These are phyloP conservation scores for Arbutus unedo DNA, from an alignment of 148 eudicot species.

Conservation along the genomic window DNA sequence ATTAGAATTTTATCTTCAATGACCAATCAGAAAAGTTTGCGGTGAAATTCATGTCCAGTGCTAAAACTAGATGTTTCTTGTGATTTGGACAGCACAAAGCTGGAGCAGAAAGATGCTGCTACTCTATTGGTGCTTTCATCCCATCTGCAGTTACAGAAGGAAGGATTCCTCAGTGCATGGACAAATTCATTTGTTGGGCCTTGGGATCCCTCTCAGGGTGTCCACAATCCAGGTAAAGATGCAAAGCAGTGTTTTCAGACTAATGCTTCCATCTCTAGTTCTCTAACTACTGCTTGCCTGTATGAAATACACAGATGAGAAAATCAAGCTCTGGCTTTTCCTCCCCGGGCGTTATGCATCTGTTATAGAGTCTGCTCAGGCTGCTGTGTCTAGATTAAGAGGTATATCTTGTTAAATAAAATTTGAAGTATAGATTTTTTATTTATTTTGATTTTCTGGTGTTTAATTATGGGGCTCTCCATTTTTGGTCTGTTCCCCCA, in stretches of 20 bases:
- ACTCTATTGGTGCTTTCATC: slow-evolving; percentile 62
- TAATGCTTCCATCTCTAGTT: slow-evolving; percentile 1
- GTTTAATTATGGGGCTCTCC: background rate
- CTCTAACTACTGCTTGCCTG: slow-evolving; percentile 15
- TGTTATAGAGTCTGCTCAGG: slow-evolving; percentile 61
- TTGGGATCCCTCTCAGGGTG: slow-evolving; percentile 98
- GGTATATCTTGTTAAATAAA: slow-evolving; percentile 32
- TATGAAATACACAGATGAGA: slow-evolving; percentile 57
- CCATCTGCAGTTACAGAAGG: slow-evolving; percentile 83
- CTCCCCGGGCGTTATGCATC: slow-evolving; percentile 75
- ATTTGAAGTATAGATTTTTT: background rate
- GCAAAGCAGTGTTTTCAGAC: background rate
- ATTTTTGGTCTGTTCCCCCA: background rate
- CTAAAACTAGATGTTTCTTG: slow-evolving; percentile 19
- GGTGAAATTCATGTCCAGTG: slow-evolving; percentile 5
- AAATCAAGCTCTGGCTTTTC: slow-evolving; percentile 96
- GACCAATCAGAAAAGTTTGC: background rate
- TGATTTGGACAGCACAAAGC: slow-evolving; percentile 37
- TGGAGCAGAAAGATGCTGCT: slow-evolving; percentile 65
- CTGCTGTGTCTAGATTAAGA: slow-evolving; percentile 69
- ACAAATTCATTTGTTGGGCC: slow-evolving; percentile 95
- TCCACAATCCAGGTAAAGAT: slow-evolving; percentile 81
- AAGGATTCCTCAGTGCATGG: slow-evolving; percentile 89
- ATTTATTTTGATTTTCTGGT: background rate
- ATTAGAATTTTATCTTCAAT: background rate